Conservation (phyloP, 768 basidiomycete species). For the Fibroporia radiculosa region DNA sequence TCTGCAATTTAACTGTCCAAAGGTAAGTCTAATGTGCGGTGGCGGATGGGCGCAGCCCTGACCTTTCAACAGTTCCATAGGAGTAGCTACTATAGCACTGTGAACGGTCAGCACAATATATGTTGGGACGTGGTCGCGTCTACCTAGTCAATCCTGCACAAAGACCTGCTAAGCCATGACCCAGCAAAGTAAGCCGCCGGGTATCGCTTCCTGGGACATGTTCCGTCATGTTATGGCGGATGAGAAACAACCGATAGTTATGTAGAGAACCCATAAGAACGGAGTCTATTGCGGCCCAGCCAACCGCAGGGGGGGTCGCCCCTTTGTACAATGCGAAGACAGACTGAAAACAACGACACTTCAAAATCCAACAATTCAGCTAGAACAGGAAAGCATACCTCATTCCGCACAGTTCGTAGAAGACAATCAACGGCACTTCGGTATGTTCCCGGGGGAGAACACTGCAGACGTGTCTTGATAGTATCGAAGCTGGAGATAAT, state of each 20-base stretch:
- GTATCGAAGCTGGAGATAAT: conserved; percentile 50
- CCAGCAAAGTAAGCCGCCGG: conserved; percentile 51
- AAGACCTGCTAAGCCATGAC: conserved; percentile 60
- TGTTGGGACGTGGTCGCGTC: conserved; percentile 1
- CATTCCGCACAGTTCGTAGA: conserved; percentile 47
- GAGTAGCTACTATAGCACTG: conserved; percentile 66
- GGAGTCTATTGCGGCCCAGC: conserved; percentile 69
- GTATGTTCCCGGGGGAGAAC: conserved; percentile 57
- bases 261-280: conserved; percentile 63
- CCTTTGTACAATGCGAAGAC: conserved; percentile 66
- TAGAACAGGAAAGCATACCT: conserved; percentile 30
- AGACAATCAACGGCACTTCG: conserved; percentile 54
- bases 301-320: conserved; percentile 63
- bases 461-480: conserved; percentile 67
- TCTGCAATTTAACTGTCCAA: conserved; percentile 49
- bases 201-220: conserved; percentile 32
- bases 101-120: conserved; percentile 1
- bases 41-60: conserved; percentile 13
- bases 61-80: conserved; percentile 69
- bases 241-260: conserved; percentile 59
- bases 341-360: conserved; percentile 30
- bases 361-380: background rate
- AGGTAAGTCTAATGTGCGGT: background rate
- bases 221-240: conserved; percentile 48
- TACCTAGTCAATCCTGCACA: conserved; percentile 67